Percentiles rank a stretch among this genome's conserved stretches.
Evolutionary conservation across 768 basidiomycete genomes (phyloP).

Genomic region (Pleurotus pulmonarius): DNA sequence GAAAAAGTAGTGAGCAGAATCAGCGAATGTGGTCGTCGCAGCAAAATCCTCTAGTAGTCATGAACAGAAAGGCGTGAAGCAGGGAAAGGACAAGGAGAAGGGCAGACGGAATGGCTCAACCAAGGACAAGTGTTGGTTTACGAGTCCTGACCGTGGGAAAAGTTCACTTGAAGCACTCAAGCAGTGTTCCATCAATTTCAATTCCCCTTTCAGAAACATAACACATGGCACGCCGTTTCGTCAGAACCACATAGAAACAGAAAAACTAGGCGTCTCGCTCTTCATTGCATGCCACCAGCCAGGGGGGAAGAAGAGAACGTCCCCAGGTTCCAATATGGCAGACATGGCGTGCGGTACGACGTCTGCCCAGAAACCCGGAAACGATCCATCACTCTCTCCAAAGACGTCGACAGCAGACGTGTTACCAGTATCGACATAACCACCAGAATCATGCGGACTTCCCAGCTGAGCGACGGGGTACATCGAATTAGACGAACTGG

Average conservation of each 20-base stretch:
- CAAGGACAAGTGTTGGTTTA: not conserved
- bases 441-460: constrained; percentile 20
- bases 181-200: not conserved
- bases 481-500: constrained; percentile 53
- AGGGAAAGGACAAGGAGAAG: not conserved
- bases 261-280: constrained; percentile 78
- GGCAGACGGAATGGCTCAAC: constrained; percentile 5
- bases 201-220: not conserved
- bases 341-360: constrained; percentile 60
- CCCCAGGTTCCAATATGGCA: constrained; percentile 72
- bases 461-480: constrained; percentile 40
- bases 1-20: not conserved
- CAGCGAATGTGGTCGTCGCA: not conserved
- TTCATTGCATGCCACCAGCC: constrained; percentile 96
- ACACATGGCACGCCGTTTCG: not conserved
- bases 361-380: constrained; percentile 50
- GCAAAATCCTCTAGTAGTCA: constrained; percentile 10
- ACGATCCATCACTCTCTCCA: constrained; percentile 20
- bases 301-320: constrained; percentile 85
- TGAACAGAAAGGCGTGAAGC: constrained; percentile 10
- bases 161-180: not conserved
- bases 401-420: constrained; percentile 87
- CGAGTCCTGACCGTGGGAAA: constrained; percentile 2
- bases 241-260: constrained; percentile 92
- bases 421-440: constrained; percentile 60